These are phyloP conservation scores for Mucor lusitanicus DNA, from an alignment of 371 early-diverging fungal species.

Conservation along the genomic window DNA sequence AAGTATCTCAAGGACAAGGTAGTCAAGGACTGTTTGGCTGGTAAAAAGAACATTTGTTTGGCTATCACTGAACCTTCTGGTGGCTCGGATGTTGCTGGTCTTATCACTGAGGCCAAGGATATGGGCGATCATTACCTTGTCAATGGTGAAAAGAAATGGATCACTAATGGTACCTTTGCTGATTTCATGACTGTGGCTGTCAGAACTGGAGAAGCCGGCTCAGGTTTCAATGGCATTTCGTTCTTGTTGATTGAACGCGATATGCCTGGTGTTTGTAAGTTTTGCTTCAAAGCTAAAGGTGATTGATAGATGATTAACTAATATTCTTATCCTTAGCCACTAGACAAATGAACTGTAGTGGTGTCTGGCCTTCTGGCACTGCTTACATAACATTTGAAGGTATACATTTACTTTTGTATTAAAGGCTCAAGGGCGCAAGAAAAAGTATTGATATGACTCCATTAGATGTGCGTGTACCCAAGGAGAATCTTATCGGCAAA, in stretches of 20 bases:
- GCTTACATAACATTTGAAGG: conserved; percentile 69
- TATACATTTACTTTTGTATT: neutral
- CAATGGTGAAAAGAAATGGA: conserved; percentile 85
- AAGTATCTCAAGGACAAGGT: conserved; percentile 62
- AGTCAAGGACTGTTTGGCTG: conserved; percentile 56
- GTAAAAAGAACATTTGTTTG: conserved; percentile 68
- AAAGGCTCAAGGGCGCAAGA: too few relatives aligned
- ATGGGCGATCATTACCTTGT: conserved; percentile 57
- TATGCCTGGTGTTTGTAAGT: conserved; percentile 69
- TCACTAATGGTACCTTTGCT: conserved; percentile 83
- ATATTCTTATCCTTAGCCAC: too few relatives aligned
- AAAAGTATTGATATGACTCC: neutral
- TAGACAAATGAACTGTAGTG: conserved; percentile 77
- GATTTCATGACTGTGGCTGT: conserved; percentile 68
- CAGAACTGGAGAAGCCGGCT: conserved; percentile 63
- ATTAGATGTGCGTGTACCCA: conserved; percentile 80
- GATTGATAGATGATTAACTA: too few relatives aligned
- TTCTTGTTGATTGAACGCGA: conserved; percentile 70
- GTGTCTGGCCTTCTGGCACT: conserved; percentile 84
- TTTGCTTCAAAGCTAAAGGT: too few relatives aligned
- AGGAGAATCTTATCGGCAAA: conserved; percentile 77
- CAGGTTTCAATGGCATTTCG: conserved; percentile 78
- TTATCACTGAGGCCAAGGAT: conserved; percentile 75
- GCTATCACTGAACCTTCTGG: conserved; percentile 70
- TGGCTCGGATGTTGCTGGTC: conserved; percentile 83